Evolutionary conservation across 345 rosid genomes (phyloP).

Genomic region (Schrenkiella parvula): DNA sequence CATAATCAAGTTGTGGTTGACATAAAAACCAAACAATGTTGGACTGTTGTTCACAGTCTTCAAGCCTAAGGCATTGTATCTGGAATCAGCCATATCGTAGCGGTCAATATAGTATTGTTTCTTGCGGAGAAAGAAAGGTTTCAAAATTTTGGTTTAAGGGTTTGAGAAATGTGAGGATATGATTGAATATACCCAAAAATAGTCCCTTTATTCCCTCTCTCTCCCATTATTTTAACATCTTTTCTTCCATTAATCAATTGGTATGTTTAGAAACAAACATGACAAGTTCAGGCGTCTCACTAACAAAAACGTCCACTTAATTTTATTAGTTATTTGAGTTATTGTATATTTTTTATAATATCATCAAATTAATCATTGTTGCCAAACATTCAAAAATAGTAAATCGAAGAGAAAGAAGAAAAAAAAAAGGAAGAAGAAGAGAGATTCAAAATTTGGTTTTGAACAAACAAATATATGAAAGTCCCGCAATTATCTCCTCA

Average conservation of each 20-base stretch:
- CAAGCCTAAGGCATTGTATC: too few species aligned
- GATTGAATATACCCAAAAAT: neutral
- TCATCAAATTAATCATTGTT: neutral
- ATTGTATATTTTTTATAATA: neutral
- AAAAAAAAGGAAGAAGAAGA: neutral
- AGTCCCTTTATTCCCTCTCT: neutral
- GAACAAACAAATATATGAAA: neutral
- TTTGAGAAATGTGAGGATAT: constrained; percentile 7
- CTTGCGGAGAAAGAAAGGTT: constrained; percentile 16
- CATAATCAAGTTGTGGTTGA: too few species aligned
- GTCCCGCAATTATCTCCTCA: constrained; percentile 18
- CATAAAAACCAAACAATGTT: too few species aligned
- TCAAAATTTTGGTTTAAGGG: too few species aligned
- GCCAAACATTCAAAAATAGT: neutral
- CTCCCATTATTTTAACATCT: neutral
- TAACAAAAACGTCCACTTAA: constrained; percentile 17
- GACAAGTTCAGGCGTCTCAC: constrained; percentile 32
- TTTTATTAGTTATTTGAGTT: neutral
- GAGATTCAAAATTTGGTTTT: neutral
- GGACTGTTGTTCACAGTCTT: too few species aligned
- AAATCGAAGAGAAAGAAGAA: neutral
- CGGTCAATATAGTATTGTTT: neutral
- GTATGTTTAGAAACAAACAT: constrained; percentile 10
- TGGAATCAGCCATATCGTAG: neutral
- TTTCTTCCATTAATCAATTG: neutral